Conservation (phyloP, 83 land plant genomes). For the Diphasiastrum complanatum region DNA sequence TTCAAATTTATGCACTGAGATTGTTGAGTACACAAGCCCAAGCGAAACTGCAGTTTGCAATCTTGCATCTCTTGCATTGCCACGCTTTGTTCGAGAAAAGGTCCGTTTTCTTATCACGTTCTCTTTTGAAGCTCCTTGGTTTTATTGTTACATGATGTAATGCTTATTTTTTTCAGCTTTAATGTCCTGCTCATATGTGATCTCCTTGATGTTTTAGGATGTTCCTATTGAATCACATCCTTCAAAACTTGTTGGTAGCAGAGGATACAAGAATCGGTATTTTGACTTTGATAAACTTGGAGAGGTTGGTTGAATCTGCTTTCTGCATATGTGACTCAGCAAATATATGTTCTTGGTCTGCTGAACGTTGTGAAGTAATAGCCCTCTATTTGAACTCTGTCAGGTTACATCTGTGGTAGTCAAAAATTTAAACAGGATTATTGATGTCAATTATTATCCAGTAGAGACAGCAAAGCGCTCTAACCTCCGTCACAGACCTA, state of each 20-base stretch:
- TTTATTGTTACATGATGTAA: no score
- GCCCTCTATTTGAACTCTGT: no score
- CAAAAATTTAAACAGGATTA: constrained; percentile 74
- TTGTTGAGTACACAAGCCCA: constrained; percentile 79
- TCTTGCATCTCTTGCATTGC: constrained; percentile 87
- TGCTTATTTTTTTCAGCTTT: no score
- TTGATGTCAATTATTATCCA: constrained; percentile 86
- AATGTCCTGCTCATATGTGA: not conserved
- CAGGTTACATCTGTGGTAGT: constrained; percentile 72
- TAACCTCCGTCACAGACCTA: constrained; percentile 78
- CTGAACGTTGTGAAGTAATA: no score
- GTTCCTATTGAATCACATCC: constrained; percentile 84
- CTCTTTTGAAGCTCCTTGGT: no score
- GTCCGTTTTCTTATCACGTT: no score
- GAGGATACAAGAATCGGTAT: constrained; percentile 53
- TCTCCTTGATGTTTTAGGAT: constrained; percentile 32
- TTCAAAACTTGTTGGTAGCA: constrained; percentile 81
- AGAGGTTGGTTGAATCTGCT: constrained; percentile 69
- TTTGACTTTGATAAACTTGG: constrained; percentile 93
- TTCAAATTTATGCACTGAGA: constrained; percentile 90
- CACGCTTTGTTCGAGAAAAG: constrained; percentile 87
- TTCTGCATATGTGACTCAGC: no score
- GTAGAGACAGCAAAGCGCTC: constrained; percentile 77
- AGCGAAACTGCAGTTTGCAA: constrained; percentile 93
- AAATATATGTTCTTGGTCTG: no score